Percentiles rank a stretch among this genome's conserved stretches.
phyloP scores from a whole-genome alignment of 108 stramenopile species.

The Schizochytrium sp. region DNA sequence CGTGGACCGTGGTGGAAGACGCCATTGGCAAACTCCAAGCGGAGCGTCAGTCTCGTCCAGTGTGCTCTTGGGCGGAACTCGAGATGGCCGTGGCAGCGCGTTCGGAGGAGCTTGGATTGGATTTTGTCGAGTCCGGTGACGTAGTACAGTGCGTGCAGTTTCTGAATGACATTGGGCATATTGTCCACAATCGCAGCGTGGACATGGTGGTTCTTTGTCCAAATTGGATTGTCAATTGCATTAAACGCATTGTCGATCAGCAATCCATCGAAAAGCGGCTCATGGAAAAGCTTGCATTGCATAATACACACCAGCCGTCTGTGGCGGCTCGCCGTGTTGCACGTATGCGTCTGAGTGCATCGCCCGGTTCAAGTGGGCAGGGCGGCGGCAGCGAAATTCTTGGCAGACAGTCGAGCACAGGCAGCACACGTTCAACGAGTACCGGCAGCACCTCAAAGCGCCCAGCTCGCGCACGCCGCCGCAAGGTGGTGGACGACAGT shows the following conservation, averaged over 20 bases:
- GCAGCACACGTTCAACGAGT: neutral
- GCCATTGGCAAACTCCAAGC: neutral
- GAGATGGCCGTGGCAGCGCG: neutral
- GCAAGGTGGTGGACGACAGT: neutral
- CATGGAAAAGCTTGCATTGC: neutral
- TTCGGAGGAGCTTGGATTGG: neutral
- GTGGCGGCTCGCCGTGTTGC: neutral
- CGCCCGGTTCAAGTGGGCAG: too few relatives aligned
- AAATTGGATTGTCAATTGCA: neutral
- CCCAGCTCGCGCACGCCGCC: neutral
- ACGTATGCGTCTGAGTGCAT: neutral
- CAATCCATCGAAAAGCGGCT: neutral
- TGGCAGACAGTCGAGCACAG: neutral
- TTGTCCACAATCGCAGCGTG: neutral
- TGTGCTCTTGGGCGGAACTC: neutral
- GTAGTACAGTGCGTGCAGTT: neutral
- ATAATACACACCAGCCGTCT: neutral
- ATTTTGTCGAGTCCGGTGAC: neutral
- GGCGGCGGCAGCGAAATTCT: neutral
- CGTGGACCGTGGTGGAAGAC: neutral
- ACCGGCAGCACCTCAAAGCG: neutral
- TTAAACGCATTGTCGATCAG: neutral
- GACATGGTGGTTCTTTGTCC: neutral
- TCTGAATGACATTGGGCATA: slow-evolving; percentile 3
- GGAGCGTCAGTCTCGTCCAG: neutral